A percentile compares a stretch with the other conserved stretches of the same genome.
Conservation (phyloP, 371 early-diverging fungal genomes). For the Syncephalastrum racemosum region DNA sequence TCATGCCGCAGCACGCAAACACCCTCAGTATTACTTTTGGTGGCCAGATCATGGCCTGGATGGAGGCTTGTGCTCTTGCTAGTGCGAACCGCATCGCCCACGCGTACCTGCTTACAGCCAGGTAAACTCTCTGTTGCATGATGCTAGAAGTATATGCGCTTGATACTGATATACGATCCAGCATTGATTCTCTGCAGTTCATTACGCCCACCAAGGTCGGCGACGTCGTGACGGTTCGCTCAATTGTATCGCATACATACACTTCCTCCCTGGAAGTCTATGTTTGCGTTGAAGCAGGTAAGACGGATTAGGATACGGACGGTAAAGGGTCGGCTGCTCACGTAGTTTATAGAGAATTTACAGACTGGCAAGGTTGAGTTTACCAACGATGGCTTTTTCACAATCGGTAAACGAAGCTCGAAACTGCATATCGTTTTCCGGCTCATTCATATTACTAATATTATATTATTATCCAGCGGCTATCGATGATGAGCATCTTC, state of each 20-base stretch:
- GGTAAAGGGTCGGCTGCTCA: not conserved
- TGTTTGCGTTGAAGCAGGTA: slow-evolving; percentile 59
- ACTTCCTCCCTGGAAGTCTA: slow-evolving; percentile 64
- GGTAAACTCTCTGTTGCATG: slow-evolving; percentile 26
- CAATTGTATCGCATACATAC: slow-evolving; percentile 57
- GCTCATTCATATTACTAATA: not conserved
- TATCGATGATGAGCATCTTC: slow-evolving; percentile 40
- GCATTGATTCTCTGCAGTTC: slow-evolving; percentile 57
- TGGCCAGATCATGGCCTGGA: slow-evolving; percentile 80
- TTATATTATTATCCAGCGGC: slow-evolving; percentile 31
- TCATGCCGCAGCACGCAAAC: slow-evolving; percentile 80
- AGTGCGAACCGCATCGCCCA: slow-evolving; percentile 64
- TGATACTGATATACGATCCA: slow-evolving; percentile 5
- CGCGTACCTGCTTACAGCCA: slow-evolving; percentile 60
- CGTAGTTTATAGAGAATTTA: slow-evolving; percentile 44
- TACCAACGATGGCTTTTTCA: slow-evolving; percentile 65
- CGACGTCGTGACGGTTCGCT: slow-evolving; percentile 60
- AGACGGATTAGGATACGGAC: not conserved
- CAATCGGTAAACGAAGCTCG: slow-evolving; percentile 38
- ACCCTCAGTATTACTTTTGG: slow-evolving; percentile 74
- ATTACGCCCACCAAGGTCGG: slow-evolving; percentile 55
- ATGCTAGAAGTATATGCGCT: not conserved
- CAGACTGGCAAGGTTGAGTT: slow-evolving; percentile 56
- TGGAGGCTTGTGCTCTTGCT: slow-evolving; percentile 69
- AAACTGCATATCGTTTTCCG: slow-evolving; percentile 4